phyloP scores from a whole-genome alignment of 2,329 filamentous ascomycete species.

The Aureobasidium sp. region DNA sequence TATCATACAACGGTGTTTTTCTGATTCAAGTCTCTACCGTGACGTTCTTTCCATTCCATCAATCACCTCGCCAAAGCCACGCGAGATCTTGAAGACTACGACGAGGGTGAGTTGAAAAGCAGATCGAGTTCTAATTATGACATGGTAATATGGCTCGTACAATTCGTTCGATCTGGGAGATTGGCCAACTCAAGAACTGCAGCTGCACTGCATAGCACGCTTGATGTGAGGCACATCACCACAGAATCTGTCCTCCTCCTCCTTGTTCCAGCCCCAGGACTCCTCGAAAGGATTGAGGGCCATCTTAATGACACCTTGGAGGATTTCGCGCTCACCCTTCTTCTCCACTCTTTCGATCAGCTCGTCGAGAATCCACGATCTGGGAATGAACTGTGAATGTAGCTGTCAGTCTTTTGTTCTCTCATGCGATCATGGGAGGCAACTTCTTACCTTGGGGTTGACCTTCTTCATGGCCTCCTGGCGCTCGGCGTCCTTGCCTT shows the following conservation, averaged over 20 bases:
- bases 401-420: not conserved
- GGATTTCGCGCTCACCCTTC: conserved; percentile 69
- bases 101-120: too few relatives aligned
- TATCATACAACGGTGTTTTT: not conserved
- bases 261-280: conserved; percentile 57
- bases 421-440: not conserved
- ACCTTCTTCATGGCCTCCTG: conserved; percentile 70
- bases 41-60: not conserved
- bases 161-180: not conserved
- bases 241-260: conserved; percentile 76
- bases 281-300: conserved; percentile 79
- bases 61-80: too few relatives aligned
- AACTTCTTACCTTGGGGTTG: conserved; percentile 63
- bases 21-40: not conserved
- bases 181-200: conserved; percentile 56
- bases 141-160: not conserved
- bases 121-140: not conserved
- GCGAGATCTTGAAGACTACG: not conserved
- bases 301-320: conserved; percentile 75
- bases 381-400: conserved; percentile 61
- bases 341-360: conserved; percentile 84
- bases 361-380: conserved; percentile 90
- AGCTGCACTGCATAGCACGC: conserved; percentile 88
- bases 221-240: conserved; percentile 74
- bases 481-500: conserved; percentile 48